Evolutionary conservation across 2,329 filamentous ascomycete genomes (phyloP).

Genomic region (Colletotrichum lentis): DNA sequence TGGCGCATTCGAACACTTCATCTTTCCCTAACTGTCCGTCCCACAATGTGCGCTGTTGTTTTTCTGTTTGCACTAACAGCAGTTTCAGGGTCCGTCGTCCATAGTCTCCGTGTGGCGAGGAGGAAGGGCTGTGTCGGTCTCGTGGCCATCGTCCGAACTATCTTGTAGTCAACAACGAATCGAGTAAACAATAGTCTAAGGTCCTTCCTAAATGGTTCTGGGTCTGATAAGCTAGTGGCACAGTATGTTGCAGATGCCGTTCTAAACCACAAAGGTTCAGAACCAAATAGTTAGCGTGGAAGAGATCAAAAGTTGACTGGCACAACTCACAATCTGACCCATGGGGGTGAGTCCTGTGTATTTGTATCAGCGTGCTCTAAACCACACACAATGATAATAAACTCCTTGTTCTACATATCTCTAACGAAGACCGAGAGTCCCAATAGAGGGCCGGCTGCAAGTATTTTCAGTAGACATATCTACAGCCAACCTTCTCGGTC

Average conservation of each 20-base stretch:
- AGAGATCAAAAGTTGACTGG: not conserved
- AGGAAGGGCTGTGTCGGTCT: slow-evolving; percentile 3
- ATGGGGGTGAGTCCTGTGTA: not conserved
- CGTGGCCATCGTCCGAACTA: slow-evolving; percentile 1
- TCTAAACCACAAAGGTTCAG: not conserved
- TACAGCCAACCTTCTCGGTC: not conserved
- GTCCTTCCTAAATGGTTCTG: not conserved
- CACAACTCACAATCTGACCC: not conserved
- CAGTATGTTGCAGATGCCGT: not conserved
- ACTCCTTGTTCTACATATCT: not conserved
- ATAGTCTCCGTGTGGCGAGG: not conserved
- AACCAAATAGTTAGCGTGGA: too few species aligned
- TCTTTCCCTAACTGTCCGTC: slow-evolving; percentile 4
- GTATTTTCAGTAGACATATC: slow-evolving; percentile 2
- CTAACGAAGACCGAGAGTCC: not conserved
- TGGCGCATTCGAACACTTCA: slow-evolving; percentile 5
- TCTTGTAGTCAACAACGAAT: not conserved
- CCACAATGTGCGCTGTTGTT: slow-evolving; percentile 27
- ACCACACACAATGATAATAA: not conserved
- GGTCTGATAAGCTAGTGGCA: not conserved
- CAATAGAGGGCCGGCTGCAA: not conserved
- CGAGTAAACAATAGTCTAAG: not conserved
- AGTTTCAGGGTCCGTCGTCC: slow-evolving; percentile 20
- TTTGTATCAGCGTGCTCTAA: not conserved
- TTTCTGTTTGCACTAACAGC: slow-evolving; percentile 7